A percentile compares a stretch with the other conserved stretches of the same genome.
Conservation (phyloP, 2,329 filamentous ascomycete species). For the Phyllosticta paracitricarpa region DNA sequence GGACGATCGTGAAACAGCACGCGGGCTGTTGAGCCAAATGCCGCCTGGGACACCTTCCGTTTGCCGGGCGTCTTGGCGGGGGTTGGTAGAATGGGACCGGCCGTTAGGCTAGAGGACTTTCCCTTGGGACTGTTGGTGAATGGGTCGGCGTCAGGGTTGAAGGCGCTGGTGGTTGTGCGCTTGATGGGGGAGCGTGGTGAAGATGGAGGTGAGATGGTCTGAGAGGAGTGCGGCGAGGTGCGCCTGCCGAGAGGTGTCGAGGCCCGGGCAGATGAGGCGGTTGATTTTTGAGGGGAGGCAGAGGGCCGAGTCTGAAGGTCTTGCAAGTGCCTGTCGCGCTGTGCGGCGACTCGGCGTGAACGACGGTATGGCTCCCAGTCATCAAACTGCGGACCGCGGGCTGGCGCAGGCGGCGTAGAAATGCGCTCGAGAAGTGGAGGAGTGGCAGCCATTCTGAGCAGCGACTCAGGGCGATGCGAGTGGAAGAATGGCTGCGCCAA, state of each 20-base stretch:
- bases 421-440: slow-evolving; percentile 51
- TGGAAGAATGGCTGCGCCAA: background rate
- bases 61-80: slow-evolving; percentile 66
- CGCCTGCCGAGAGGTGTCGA: slow-evolving; percentile 23
- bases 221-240: slow-evolving; percentile 30
- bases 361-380: slow-evolving; percentile 65
- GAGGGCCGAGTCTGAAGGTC: background rate
- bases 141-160: slow-evolving; percentile 7
- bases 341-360: slow-evolving; percentile 53
- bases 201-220: slow-evolving; percentile 32
- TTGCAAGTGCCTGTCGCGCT: slow-evolving; percentile 26
- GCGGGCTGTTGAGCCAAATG: slow-evolving; percentile 41
- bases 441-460: slow-evolving; percentile 36
- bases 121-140: slow-evolving; percentile 3
- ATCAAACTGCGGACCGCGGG: slow-evolving; percentile 54
- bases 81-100: slow-evolving; percentile 56
- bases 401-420: slow-evolving; percentile 59
- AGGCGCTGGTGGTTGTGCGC: background rate
- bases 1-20: slow-evolving; percentile 53
- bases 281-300: slow-evolving; percentile 14
- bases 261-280: slow-evolving; percentile 16
- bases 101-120: background rate
- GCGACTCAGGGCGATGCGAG: background rate
- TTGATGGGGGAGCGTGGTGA: slow-evolving; percentile 20
- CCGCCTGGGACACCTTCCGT: slow-evolving; percentile 23